A percentile compares a stretch with the other conserved stretches of the same genome.
Conservation (phyloP, 352 stramenopile species). For the Phytophthora chlamydospora region DNA sequence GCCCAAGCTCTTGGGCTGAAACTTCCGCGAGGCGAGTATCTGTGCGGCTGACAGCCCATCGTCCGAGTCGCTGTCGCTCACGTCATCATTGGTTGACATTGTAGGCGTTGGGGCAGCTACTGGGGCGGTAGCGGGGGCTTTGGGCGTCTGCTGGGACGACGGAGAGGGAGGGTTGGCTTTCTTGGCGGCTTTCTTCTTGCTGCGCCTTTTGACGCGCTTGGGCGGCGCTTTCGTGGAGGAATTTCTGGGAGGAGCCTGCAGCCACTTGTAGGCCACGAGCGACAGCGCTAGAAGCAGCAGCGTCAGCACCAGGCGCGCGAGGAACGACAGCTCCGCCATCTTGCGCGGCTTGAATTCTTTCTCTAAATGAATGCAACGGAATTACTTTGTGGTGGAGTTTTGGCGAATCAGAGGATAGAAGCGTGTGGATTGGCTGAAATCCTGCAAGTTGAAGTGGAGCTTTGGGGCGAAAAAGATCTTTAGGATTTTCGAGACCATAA, state of each 20-base stretch:
- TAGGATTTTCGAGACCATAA: neutral
- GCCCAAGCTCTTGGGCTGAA: slow-evolving; percentile 64
- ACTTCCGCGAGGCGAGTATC: slow-evolving; percentile 65
- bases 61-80: slow-evolving; percentile 59
- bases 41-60: slow-evolving; percentile 65
- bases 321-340: slow-evolving; percentile 47
- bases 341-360: slow-evolving; percentile 13
- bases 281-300: slow-evolving; percentile 50
- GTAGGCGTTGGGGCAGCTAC: neutral
- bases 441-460: slow-evolving; percentile 3
- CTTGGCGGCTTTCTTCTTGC: slow-evolving; percentile 56
- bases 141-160: neutral
- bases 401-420: neutral
- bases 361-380: slow-evolving; percentile 11
- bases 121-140: slow-evolving; percentile 9
- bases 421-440: slow-evolving; percentile 4
- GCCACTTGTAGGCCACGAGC: slow-evolving; percentile 44
- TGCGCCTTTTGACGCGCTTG: slow-evolving; percentile 44
- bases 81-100: slow-evolving; percentile 24
- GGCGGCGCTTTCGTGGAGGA: neutral
- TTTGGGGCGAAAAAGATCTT: neutral
- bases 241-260: slow-evolving; percentile 19
- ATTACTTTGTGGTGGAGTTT: neutral
- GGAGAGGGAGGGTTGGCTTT: slow-evolving; percentile 25
- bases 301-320: slow-evolving; percentile 45